Evolutionary conservation across 2,329 filamentous ascomycete species (phyloP).

Genomic region (Rugonectria rugulosa): DNA sequence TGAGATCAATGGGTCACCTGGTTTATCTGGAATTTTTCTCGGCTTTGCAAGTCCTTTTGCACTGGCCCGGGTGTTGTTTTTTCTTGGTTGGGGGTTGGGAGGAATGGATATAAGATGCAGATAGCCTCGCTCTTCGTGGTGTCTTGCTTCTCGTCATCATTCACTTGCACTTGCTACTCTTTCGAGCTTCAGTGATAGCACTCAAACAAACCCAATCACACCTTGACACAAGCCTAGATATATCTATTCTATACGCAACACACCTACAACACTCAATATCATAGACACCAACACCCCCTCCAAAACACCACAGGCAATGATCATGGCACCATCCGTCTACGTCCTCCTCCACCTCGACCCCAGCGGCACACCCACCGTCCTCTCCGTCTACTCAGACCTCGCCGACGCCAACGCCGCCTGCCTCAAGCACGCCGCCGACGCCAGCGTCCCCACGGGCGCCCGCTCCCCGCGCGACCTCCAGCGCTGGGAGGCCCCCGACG

Average conservation of each 20-base stretch:
- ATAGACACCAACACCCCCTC: conserved; percentile 3
- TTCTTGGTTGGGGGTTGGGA: conserved; percentile 1
- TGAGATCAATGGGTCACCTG: conserved; percentile 18
- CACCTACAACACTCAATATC: neutral
- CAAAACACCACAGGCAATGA: too few species aligned
- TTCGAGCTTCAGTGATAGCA: neutral
- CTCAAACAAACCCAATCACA: neutral
- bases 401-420: conserved; percentile 47
- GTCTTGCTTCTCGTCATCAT: conserved; percentile 2
- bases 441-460: conserved; percentile 36
- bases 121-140: conserved; percentile 3
- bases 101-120: conserved; percentile 31
- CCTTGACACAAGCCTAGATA: neutral
- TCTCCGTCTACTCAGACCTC: conserved; percentile 44
- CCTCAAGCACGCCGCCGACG: conserved; percentile 38
- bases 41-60: conserved; percentile 12
- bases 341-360: conserved; percentile 44
- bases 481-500: conserved; percentile 47
- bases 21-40: conserved; percentile 18
- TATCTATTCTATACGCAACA: neutral
- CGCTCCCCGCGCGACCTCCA: conserved; percentile 36
- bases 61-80: conserved; percentile 23
- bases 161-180: neutral
- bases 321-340: conserved; percentile 42
- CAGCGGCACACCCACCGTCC: conserved; percentile 34